phyloP scores from a whole-genome alignment of 352 stramenopile species.

The Aphanomyces cochlioides region DNA sequence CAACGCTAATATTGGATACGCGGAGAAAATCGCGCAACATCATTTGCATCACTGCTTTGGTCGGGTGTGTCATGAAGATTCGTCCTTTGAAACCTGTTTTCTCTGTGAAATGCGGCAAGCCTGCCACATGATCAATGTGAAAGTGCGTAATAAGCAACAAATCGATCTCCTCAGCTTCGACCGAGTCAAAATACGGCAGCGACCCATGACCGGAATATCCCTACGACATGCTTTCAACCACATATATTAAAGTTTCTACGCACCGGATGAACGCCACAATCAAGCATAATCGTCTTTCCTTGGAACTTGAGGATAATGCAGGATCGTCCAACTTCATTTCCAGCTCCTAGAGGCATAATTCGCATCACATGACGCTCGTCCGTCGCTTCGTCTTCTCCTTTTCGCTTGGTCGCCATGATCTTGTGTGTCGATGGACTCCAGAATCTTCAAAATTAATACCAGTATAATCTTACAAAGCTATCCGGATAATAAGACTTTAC shows the following conservation, averaged over 20 bases:
- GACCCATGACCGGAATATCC: constrained; percentile 95
- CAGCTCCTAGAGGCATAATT: constrained; percentile 95
- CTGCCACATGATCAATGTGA: constrained; percentile 99
- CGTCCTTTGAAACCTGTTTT: constrained; percentile 96
- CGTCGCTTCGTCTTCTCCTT: constrained; percentile 51
- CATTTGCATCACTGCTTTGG: constrained; percentile 98
- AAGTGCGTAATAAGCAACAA: constrained; percentile 99
- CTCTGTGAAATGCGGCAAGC: constrained; percentile 98
- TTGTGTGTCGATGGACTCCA: background rate
- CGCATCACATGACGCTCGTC: constrained; percentile 89
- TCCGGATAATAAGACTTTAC: background rate
- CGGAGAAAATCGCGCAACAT: constrained; percentile 97
- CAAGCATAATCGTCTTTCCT: constrained; percentile 96
- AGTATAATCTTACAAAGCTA: background rate
- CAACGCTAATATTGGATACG: constrained; percentile 92
- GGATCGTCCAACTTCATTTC: constrained; percentile 98
- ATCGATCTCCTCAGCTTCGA: constrained; percentile 94
- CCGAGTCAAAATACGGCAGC: constrained; percentile 97
- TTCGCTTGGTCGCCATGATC: constrained; percentile 27
- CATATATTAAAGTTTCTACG: background rate
- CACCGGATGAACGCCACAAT: constrained; percentile 83
- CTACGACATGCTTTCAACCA: background rate
- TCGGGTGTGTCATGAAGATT: constrained; percentile 99
- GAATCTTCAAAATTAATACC: background rate
- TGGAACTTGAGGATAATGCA: constrained; percentile 99